These are phyloP conservation scores for Climacium dendroides DNA, from an alignment of 225 moss, liverwort and hornwort species.

Conservation along the genomic window DNA sequence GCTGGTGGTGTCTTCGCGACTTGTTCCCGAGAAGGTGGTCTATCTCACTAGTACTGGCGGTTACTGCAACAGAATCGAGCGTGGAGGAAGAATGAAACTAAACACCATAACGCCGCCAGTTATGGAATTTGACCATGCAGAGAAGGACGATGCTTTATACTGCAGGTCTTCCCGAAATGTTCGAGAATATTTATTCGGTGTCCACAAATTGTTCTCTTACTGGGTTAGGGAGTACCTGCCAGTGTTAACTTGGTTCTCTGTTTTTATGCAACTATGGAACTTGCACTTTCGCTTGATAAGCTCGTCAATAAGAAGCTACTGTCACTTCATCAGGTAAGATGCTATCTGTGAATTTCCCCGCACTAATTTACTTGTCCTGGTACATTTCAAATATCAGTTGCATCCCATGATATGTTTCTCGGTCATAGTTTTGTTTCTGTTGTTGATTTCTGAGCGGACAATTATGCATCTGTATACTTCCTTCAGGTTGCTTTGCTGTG, in stretches of 20 bases:
- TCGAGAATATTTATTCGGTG: background rate
- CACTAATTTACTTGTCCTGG: background rate
- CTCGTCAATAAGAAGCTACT: constrained; percentile 83
- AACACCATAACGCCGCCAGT: constrained; percentile 36
- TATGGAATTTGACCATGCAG: constrained; percentile 57
- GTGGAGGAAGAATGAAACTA: constrained; percentile 66
- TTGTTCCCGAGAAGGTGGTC: background rate
- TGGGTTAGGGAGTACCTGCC: background rate
- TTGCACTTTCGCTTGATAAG: constrained; percentile 75
- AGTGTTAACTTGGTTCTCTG: background rate
- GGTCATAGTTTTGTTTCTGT: background rate
- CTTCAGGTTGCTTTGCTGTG: constrained; percentile 14
- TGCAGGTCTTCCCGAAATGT: background rate
- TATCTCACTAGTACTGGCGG: background rate
- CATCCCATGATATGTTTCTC: background rate
- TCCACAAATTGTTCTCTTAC: background rate
- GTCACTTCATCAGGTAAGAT: constrained; percentile 50
- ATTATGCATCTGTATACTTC: background rate
- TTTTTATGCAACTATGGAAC: constrained; percentile 63
- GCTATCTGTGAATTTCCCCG: background rate
- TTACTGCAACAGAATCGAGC: constrained; percentile 41
- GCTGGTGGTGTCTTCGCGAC: background rate
- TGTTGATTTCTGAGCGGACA: background rate
- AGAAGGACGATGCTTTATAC: constrained; percentile 58
- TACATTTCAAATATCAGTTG: background rate